Conservation (phyloP, 768 basidiomycete genomes). For the Suillus tomentosus region DNA sequence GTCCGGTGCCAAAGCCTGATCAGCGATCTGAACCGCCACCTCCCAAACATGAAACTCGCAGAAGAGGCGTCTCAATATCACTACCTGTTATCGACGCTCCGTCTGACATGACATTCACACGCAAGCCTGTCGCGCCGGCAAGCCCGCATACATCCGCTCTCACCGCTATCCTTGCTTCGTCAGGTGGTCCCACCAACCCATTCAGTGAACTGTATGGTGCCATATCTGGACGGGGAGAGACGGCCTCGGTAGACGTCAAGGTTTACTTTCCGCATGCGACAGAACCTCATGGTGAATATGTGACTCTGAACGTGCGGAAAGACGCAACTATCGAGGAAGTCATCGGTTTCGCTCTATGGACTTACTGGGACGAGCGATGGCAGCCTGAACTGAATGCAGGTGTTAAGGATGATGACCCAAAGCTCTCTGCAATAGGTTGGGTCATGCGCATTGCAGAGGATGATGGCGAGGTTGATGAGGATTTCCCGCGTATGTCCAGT, state of each 20-base stretch:
- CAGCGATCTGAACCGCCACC: conserved; percentile 21
- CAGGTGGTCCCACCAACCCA: conserved; percentile 69
- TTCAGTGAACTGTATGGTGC: conserved; percentile 87
- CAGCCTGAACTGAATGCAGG: conserved; percentile 75
- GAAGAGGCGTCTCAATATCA: conserved; percentile 31
- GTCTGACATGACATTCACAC: conserved; percentile 47
- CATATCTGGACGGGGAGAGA: conserved; percentile 74
- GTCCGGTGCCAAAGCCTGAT: conserved; percentile 37
- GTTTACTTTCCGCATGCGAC: conserved; percentile 86
- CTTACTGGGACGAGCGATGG: conserved; percentile 90
- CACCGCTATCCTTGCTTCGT: conserved; percentile 72
- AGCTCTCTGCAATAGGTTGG: conserved; percentile 85
- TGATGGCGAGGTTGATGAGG: conserved; percentile 98
- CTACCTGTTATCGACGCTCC: conserved; percentile 22
- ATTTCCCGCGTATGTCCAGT: conserved; percentile 81
- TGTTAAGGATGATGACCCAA: conserved; percentile 60
- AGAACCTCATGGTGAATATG: conserved; percentile 58
- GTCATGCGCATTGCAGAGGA: conserved; percentile 92
- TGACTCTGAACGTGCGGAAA: conserved; percentile 76
- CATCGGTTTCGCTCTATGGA: conserved; percentile 89
- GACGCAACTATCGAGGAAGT: conserved; percentile 96
- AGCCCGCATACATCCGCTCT: conserved; percentile 61
- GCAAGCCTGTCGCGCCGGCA: conserved; percentile 48
- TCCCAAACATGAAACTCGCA: conserved; percentile 30
- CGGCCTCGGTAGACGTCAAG: conserved; percentile 62